A percentile compares a stretch with the other conserved stretches of the same genome.
phyloP scores from a whole-genome alignment of 257 asterid species.

The Misopates orontium region DNA sequence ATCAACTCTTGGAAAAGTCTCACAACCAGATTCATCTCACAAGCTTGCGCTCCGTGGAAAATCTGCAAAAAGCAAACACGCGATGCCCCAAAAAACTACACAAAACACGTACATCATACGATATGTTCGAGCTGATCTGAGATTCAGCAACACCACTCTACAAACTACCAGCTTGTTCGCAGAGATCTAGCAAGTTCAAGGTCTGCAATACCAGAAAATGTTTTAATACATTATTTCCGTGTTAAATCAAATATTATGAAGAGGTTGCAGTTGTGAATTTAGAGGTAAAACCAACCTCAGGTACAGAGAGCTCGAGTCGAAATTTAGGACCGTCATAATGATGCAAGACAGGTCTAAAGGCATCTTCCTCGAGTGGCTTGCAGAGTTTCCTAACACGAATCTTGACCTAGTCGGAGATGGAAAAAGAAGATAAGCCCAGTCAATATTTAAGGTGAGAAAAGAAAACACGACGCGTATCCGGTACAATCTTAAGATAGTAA shows the following conservation, averaged over 20 bases:
- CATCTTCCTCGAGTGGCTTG: slow-evolving; percentile 91
- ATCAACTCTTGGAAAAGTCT: slow-evolving; percentile 25
- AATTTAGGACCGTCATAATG: slow-evolving; percentile 98
- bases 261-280: too few relatives aligned
- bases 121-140: slow-evolving; percentile 26
- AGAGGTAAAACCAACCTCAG: slow-evolving; percentile 59
- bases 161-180: slow-evolving; percentile 78
- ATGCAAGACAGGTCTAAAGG: slow-evolving; percentile 93
- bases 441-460: slow-evolving; percentile 13
- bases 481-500: too few relatives aligned
- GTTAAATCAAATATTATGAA: not conserved
- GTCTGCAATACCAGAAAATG: slow-evolving; percentile 53
- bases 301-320: slow-evolving; percentile 92
- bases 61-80: slow-evolving; percentile 41
- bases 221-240: not conserved
- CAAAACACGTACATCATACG: too few relatives aligned
- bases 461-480: too few relatives aligned
- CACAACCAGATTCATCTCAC: slow-evolving; percentile 48
- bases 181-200: slow-evolving; percentile 82
- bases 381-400: slow-evolving; percentile 73
- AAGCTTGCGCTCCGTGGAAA: slow-evolving; percentile 71
- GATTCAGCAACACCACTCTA: slow-evolving; percentile 22
- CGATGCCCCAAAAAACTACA: slow-evolving; percentile 39
- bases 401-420: slow-evolving; percentile 62
- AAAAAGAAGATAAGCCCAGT: slow-evolving; percentile 16